Evolutionary conservation across 768 basidiomycete genomes (phyloP).

Genomic region (Polyporus arcularius): DNA sequence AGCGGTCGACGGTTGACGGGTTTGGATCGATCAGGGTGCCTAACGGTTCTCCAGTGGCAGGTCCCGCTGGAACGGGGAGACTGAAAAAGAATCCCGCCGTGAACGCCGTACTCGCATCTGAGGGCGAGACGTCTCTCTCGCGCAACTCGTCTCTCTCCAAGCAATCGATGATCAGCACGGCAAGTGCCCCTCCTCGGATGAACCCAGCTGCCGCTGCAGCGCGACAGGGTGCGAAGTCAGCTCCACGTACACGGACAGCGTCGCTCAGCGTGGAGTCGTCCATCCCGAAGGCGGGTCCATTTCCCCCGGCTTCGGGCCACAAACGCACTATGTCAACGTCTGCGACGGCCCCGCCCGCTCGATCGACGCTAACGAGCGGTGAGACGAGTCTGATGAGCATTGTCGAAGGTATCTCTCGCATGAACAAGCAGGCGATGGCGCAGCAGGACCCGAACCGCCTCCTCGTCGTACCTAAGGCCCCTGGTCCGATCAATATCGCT

Average conservation of each 20-base stretch:
- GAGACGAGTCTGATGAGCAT: conserved; percentile 62
- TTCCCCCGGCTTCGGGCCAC: conserved; percentile 5
- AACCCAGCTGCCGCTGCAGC: not conserved
- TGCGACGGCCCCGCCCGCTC: not conserved
- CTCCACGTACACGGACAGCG: conserved; percentile 18
- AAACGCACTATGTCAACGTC: conserved; percentile 17
- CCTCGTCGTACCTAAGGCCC: conserved; percentile 50
- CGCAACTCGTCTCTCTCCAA: conserved; percentile 31
- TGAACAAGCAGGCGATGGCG: conserved; percentile 35
- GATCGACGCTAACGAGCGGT: conserved; percentile 14
- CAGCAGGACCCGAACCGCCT: conserved; percentile 28
- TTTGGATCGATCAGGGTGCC: conserved; percentile 1
- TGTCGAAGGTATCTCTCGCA: conserved; percentile 58
- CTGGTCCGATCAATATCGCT: conserved; percentile 38
- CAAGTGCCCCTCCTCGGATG: conserved; percentile 21
- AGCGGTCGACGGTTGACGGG: conserved; percentile 3
- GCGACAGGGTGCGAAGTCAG: conserved; percentile 3
- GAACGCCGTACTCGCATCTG: not conserved
- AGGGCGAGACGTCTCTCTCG: conserved; percentile 24
- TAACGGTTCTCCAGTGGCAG: not conserved
- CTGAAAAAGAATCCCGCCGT: conserved; percentile 12
- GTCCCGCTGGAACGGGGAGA: not conserved
- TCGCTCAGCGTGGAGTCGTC: conserved; percentile 18
- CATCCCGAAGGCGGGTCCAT: not conserved
- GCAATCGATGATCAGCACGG: conserved; percentile 25